Percentiles rank a stretch among this genome's conserved stretches.
These are phyloP conservation scores for Pestalotiopsis sp. DNA, from an alignment of 2,329 filamentous ascomycete species.

Conservation along the genomic window DNA sequence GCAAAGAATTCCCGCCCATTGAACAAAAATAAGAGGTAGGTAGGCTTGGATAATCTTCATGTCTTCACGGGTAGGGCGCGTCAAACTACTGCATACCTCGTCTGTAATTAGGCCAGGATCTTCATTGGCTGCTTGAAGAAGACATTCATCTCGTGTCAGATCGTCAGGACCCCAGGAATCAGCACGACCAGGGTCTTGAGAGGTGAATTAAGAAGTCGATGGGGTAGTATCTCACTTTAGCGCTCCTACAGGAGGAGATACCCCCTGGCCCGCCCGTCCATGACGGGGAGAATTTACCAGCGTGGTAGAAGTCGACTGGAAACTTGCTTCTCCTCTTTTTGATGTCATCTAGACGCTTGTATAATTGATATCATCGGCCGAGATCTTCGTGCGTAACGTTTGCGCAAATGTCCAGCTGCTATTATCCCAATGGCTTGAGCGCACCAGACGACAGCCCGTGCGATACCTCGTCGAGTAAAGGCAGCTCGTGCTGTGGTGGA, in stretches of 20 bases:
- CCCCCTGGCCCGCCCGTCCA: not conserved
- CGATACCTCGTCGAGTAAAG: not conserved
- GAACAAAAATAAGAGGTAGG: too few relatives aligned
- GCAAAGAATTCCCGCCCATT: too few relatives aligned
- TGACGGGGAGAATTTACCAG: not conserved
- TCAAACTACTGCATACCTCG: not conserved
- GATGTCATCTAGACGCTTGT: too few relatives aligned
- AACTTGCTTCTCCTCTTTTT: too few relatives aligned
- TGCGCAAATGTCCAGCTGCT: not conserved
- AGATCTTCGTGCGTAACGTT: not conserved
- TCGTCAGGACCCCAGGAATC: not conserved
- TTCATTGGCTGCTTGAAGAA: not conserved
- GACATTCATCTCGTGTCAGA: not conserved
- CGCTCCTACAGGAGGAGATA: not conserved
- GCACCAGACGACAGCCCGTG: not conserved
- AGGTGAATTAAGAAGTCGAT: not conserved
- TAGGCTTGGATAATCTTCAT: too few relatives aligned
- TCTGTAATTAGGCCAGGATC: not conserved
- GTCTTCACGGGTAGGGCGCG: too few relatives aligned
- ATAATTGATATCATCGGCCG: not conserved
- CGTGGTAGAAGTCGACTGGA: too few relatives aligned
- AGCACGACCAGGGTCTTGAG: not conserved
- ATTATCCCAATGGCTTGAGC: not conserved
- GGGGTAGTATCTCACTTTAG: not conserved
- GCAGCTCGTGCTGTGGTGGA: slow-evolving; percentile 21